Evolutionary conservation across 257 asterid species (phyloP).

Genomic region (Forsythia viridissima): DNA sequence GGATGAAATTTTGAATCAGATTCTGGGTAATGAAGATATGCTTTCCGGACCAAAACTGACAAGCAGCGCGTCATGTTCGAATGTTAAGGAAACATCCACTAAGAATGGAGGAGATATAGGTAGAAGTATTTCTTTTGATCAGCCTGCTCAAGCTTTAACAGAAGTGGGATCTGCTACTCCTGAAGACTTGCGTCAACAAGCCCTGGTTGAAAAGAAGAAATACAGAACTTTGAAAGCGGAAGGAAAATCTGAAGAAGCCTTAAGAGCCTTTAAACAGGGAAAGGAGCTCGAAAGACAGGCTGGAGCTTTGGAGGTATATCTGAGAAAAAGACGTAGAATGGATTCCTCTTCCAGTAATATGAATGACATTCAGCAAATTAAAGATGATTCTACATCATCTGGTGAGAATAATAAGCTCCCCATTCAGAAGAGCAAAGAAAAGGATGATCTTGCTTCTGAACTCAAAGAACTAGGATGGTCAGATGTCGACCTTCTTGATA

Average conservation of each 20-base stretch:
- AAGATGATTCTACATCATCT: conserved; percentile 40
- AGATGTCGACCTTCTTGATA: conserved; percentile 68
- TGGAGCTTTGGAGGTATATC: conserved; percentile 69
- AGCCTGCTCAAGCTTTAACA: conserved; percentile 29
- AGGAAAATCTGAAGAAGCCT: conserved; percentile 94
- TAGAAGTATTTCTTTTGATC: conserved; percentile 41
- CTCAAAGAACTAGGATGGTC: conserved; percentile 97
- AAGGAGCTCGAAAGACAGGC: conserved; percentile 98
- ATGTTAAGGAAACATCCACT: conserved; percentile 34
- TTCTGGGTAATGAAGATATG: conserved; percentile 47
- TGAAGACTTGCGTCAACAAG: conserved; percentile 82
- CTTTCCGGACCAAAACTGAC: conserved; percentile 33
- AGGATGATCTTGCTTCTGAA: conserved; percentile 77
- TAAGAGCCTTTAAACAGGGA: conserved; percentile 79
- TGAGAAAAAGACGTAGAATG: conserved; percentile 74
- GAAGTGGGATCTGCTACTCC: conserved; percentile 60
- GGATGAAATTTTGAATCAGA: conserved; percentile 58
- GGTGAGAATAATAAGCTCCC: conserved; percentile 38
- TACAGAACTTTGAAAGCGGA: conserved; percentile 71
- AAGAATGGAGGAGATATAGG: conserved; percentile 37
- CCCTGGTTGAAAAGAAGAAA: conserved; percentile 76
- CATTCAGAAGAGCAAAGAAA: conserved; percentile 47
- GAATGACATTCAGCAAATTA: conserved; percentile 43
- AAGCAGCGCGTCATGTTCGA: conserved; percentile 51
- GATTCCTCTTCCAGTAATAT: conserved; percentile 47